Evolutionary conservation across 208 protist genomes (phyloP).

Genomic region (Leishmania major): DNA sequence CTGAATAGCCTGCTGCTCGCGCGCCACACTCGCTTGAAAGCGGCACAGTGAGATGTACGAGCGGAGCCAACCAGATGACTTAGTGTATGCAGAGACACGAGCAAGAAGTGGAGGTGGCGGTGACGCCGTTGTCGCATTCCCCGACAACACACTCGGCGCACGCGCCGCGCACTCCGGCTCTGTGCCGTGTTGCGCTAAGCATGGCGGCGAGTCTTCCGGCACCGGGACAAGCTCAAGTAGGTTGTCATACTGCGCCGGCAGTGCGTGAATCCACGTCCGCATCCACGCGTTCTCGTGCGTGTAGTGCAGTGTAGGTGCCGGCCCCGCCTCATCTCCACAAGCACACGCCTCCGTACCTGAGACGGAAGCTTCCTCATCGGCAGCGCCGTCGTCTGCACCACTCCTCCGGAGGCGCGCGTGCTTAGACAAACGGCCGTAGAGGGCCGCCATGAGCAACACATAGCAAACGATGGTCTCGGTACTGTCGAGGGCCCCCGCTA

Average conservation of each 20-base stretch:
- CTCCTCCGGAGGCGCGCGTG: not conserved
- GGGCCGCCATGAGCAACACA: slow-evolving; percentile 57
- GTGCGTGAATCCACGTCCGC: slow-evolving; percentile 60
- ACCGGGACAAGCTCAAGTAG: slow-evolving; percentile 64
- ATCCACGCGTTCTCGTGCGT: slow-evolving; percentile 75
- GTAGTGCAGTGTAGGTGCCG: slow-evolving; percentile 25
- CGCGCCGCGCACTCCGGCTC: not conserved
- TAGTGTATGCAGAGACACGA: not conserved
- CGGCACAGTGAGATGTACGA: slow-evolving; percentile 46
- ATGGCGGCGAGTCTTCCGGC: not conserved
- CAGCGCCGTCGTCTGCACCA: not conserved
- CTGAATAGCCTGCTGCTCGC: slow-evolving; percentile 48
- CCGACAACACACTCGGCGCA: not conserved
- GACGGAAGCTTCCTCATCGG: not conserved
- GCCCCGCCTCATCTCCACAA: not conserved
- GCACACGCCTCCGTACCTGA: not conserved
- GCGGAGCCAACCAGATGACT: slow-evolving; percentile 14
- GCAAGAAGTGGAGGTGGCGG: slow-evolving; percentile 7
- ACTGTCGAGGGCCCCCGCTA: slow-evolving; percentile 43
- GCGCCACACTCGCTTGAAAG: slow-evolving; percentile 38
- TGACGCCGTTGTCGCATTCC: not conserved
- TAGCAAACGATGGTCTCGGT: slow-evolving; percentile 79
- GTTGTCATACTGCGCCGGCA: slow-evolving; percentile 83
- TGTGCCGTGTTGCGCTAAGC: not conserved
- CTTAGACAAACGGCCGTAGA: slow-evolving; percentile 44